Evolutionary conservation across 148 eudicot species (phyloP), one percentile per base, ranked within the genome.

Genomic region (Fagopyrum esculentum): DNA sequence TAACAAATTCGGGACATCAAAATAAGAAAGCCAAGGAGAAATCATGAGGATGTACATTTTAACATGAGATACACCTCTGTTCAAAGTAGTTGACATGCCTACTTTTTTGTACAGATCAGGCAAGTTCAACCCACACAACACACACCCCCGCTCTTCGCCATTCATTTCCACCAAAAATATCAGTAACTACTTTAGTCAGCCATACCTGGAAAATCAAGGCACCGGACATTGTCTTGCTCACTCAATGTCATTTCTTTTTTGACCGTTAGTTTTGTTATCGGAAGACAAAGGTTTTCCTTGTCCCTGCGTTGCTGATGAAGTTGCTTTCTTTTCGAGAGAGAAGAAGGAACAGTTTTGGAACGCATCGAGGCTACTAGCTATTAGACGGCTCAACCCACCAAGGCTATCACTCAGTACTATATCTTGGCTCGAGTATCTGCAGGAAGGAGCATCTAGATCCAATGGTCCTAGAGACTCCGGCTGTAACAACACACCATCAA

Each of bases 391-490:
- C 80, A 96, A 77, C 44, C 99, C 93, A 59, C 93, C 84, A 75
- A 95, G 82, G 84, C 97, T 92, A 80, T 96, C 99, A 66, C 91
- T 92, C 78, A 92, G 80, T 49, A 92, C 85, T 52, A 89, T 78
- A 76, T 89, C 94, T 75, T 92, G 91, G 68, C 86, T 87, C 76
- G 86, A 89, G 83, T 89, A 92, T 88, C 87, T 92, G 83, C 88
- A 84, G 5, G 97, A 68, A 68, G 91, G 89, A 69, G 81, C 56
- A 52, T 90, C 98, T 86, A 92, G 84, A 78, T 96, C 98, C 81
- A 96, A 83, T 35, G 98, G 98, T 74, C 92, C 99, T 82, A 96
- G 85, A 19, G 98, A 96, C 73, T 96, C 99, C 11, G 97, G 92
- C 99, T 96, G 97, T 79, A 77, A 60, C 29, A 75, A 29, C 40